Percentiles rank a stretch among this genome's conserved stretches.
Evolutionary conservation across 2,329 filamentous ascomycete genomes (phyloP).

Genomic region (Trichoderma sp.): DNA sequence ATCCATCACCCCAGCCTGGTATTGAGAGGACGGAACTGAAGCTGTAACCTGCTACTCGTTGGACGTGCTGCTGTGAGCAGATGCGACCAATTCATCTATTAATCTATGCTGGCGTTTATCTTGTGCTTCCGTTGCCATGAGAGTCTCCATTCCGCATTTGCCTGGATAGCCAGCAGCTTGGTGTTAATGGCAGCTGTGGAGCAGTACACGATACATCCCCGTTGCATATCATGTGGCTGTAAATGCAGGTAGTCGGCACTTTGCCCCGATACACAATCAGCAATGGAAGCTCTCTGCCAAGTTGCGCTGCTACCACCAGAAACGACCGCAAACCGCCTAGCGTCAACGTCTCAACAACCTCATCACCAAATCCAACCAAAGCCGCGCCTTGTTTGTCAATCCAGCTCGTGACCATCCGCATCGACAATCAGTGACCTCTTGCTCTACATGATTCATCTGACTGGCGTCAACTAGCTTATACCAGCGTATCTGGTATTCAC

Average conservation of each 20-base stretch:
- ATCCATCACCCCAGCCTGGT: not conserved
- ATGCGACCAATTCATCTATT: too few species aligned
- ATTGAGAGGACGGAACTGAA: too few species aligned
- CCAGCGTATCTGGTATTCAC: not conserved
- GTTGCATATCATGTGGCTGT: too few species aligned
- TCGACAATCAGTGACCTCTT: not conserved
- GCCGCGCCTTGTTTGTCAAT: not conserved
- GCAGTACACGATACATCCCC: too few species aligned
- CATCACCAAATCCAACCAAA: constrained; percentile 6
- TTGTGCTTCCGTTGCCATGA: too few species aligned
- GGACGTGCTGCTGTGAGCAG: too few species aligned
- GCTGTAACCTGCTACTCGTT: too few species aligned
- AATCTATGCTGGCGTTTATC: too few species aligned
- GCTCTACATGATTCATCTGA: too few species aligned
- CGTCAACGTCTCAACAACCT: constrained; percentile 6
- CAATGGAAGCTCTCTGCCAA: not conserved
- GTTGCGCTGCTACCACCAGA: not conserved
- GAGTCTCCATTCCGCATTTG: too few species aligned
- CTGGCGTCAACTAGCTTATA: not conserved
- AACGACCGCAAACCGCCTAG: not conserved
- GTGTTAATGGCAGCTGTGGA: too few species aligned
- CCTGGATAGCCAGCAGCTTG: too few species aligned
- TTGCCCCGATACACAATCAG: not conserved
- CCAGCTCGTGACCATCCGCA: not conserved
- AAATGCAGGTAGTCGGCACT: not conserved